Conservation (phyloP, 208 protist species). For the Leishmania braziliensis region DNA sequence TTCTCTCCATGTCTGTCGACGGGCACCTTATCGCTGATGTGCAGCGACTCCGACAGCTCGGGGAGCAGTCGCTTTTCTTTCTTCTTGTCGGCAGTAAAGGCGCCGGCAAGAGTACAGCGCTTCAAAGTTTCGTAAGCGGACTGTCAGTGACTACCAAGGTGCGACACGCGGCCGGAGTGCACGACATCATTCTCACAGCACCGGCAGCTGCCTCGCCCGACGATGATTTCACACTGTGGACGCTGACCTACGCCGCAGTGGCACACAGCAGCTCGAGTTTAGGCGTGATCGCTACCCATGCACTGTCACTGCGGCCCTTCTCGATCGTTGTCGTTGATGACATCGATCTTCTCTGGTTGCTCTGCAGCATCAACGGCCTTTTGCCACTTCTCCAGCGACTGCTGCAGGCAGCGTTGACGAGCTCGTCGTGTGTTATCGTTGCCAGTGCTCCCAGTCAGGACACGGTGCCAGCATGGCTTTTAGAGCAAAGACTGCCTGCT, state of each 20-base stretch:
- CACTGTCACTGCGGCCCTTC: conserved; percentile 13
- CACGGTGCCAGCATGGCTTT: conserved; percentile 39
- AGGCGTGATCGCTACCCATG: background rate
- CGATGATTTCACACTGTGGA: conserved; percentile 12
- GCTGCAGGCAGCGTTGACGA: conserved; percentile 31
- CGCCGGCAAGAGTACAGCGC: conserved; percentile 26
- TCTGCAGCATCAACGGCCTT: conserved; percentile 40
- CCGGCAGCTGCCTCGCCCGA: background rate
- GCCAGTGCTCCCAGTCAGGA: conserved; percentile 41
- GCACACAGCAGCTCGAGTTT: background rate
- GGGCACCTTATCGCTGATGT: conserved; percentile 37
- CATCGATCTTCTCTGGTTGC: conserved; percentile 45
- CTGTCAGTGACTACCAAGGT: background rate
- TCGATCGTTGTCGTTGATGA: conserved; percentile 72
- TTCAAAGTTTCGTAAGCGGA: conserved; percentile 26
- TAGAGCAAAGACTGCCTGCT: conserved; percentile 31
- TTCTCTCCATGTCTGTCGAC: conserved; percentile 24
- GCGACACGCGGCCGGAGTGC: background rate
- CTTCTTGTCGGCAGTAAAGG: conserved; percentile 37
- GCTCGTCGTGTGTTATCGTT: conserved; percentile 48
- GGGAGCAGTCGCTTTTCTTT: conserved; percentile 25
- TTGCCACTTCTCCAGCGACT: conserved; percentile 34
- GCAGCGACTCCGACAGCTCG: conserved; percentile 19
- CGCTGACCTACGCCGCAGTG: conserved; percentile 14
- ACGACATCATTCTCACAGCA: background rate